A percentile compares a stretch with the other conserved stretches of the same genome.
Evolutionary conservation across 1,284 basidiomycete species (phyloP).

Genomic region (Exobasidium rhododendri): DNA sequence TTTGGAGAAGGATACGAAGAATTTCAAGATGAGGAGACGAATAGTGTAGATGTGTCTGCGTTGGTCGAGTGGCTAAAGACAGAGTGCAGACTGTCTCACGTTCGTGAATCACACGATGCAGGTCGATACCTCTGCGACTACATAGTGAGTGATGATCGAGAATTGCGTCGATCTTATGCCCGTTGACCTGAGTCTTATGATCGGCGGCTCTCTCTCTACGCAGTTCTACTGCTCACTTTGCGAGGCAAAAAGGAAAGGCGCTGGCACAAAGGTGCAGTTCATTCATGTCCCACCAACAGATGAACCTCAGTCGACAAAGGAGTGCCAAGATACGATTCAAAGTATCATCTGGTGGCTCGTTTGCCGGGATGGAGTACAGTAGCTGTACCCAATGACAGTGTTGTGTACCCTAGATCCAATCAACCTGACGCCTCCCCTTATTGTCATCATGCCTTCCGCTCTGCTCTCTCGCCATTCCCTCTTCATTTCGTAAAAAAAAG

Average conservation of each 20-base stretch:
- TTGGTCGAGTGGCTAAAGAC: slow-evolving; percentile 14
- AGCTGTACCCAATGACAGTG: no score
- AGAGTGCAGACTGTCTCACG: neutral
- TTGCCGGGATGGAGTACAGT: neutral
- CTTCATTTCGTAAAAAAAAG: no score
- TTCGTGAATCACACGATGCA: slow-evolving; percentile 11
- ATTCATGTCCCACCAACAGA: slow-evolving; percentile 18
- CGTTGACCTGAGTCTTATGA: neutral
- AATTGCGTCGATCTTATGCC: no score
- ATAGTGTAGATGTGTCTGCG: slow-evolving; percentile 10
- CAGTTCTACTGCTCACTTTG: slow-evolving; percentile 17
- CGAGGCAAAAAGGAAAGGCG: slow-evolving; percentile 8
- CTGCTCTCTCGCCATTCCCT: no score
- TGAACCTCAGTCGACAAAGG: slow-evolving; percentile 3
- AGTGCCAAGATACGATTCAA: slow-evolving; percentile 2
- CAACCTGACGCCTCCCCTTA: no score
- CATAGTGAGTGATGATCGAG: slow-evolving; percentile 14
- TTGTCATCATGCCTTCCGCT: no score
- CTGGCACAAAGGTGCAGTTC: slow-evolving; percentile 14
- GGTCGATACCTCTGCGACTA: slow-evolving; percentile 22
- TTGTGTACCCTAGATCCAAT: no score
- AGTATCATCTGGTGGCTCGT: slow-evolving; percentile 6
- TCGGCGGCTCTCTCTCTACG: neutral
- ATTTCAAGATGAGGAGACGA: slow-evolving; percentile 17
- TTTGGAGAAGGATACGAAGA: slow-evolving; percentile 20